phyloP scores from a whole-genome alignment of 1,139 yeast genomes.

The Magnusiomyces suaveolens region DNA sequence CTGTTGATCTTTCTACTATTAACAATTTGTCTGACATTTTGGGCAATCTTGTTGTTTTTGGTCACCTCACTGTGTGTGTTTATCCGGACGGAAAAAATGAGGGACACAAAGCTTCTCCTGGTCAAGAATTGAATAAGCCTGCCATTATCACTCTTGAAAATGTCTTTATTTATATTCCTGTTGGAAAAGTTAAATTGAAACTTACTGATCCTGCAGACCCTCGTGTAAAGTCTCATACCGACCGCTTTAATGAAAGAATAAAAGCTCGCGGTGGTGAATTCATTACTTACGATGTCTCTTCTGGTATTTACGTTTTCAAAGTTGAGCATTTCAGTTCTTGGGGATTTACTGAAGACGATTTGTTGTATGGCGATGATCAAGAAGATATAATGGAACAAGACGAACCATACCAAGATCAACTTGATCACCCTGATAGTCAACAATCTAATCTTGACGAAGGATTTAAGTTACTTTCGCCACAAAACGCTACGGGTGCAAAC shows the following conservation, averaged over 20 bases:
- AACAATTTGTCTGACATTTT: slow-evolving; percentile 40
- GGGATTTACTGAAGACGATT: slow-evolving; percentile 73
- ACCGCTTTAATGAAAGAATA: slow-evolving; percentile 36
- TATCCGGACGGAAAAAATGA: slow-evolving; percentile 42
- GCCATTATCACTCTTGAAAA: slow-evolving; percentile 72
- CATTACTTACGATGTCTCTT: slow-evolving; percentile 65
- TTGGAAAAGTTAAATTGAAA: slow-evolving; percentile 18
- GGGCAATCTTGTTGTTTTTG: slow-evolving; percentile 50
- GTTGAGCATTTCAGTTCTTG: slow-evolving; percentile 91
- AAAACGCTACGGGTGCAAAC: neutral
- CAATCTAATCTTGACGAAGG: neutral
- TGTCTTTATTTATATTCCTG: slow-evolving; percentile 29
- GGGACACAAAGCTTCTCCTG: slow-evolving; percentile 49
- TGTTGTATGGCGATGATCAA: slow-evolving; percentile 41
- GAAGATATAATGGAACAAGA: slow-evolving; percentile 19
- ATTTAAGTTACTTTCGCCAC: neutral
- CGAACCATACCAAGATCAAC: neutral
- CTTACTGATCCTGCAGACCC: slow-evolving; percentile 37
- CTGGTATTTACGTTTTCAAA: slow-evolving; percentile 69
- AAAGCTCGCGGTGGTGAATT: slow-evolving; percentile 62
- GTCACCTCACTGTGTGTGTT: slow-evolving; percentile 51
- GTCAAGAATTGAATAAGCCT: slow-evolving; percentile 72
- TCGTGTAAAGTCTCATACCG: slow-evolving; percentile 40
- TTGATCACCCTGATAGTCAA: neutral
- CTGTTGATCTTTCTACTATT: slow-evolving; percentile 61